A percentile compares a stretch with the other conserved stretches of the same genome.
Evolutionary conservation across 371 early-diverging fungal species (phyloP).

Genomic region (Cokeromyces recurvatus): DNA sequence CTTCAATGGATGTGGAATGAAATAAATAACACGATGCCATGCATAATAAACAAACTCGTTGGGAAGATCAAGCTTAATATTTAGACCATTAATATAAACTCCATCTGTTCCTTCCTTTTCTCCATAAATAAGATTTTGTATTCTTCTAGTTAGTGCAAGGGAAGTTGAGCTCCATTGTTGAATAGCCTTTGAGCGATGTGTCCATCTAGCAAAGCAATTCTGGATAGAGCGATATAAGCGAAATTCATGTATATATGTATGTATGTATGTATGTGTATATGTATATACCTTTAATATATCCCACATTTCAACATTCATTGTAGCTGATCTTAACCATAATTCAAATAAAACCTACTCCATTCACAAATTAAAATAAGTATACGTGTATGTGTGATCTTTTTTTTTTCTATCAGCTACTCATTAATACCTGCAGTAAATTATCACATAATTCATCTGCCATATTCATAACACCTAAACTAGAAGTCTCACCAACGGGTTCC

Average conservation of each 20-base stretch:
- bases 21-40: conserved; percentile 69
- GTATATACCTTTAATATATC: conserved; percentile 49
- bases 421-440: conserved; percentile 61
- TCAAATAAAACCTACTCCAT: conserved; percentile 56
- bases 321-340: conserved; percentile 68
- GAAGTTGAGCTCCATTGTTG: conserved; percentile 69
- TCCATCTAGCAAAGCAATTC: conserved; percentile 64
- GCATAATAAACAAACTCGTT: conserved; percentile 63
- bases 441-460: conserved; percentile 80
- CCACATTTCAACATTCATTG: conserved; percentile 70
- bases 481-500: conserved; percentile 38
- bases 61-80: conserved; percentile 61
- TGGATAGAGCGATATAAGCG: too few species aligned
- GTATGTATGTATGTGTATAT: background rate
- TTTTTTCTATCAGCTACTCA: too few species aligned
- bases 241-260: background rate
- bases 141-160: conserved; percentile 54
- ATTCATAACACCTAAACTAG: conserved; percentile 34
- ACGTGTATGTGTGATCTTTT: background rate
- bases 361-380: background rate
- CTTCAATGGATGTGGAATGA: conserved; percentile 60
- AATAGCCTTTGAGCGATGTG: conserved; percentile 62
- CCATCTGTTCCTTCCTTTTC: conserved; percentile 47
- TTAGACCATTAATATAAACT: conserved; percentile 46
- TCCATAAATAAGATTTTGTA: conserved; percentile 61